Evolutionary conservation across 1,284 basidiomycete species (phyloP).

Genomic region (Leccinum insolens): DNA sequence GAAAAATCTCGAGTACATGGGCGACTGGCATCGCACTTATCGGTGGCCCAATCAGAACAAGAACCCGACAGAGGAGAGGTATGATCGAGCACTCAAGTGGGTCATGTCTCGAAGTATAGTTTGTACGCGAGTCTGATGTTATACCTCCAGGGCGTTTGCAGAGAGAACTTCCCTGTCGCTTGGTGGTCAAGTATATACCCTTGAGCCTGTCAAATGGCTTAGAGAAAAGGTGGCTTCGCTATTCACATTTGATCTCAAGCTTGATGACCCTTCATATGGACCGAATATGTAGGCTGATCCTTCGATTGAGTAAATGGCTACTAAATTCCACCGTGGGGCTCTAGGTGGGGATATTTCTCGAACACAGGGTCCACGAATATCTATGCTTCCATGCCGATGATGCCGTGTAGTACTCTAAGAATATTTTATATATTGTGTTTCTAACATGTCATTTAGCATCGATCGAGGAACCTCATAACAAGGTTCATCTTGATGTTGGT

Average conservation of each 20-base stretch:
- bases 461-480: constrained; percentile 21
- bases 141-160: constrained; percentile 11
- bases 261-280: constrained; percentile 11
- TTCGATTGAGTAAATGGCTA: background rate
- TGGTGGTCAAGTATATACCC: background rate
- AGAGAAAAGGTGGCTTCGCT: constrained; percentile 18
- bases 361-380: constrained; percentile 2
- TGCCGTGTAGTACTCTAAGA: constrained; percentile 6
- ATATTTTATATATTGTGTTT: background rate
- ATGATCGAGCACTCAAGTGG: constrained; percentile 14
- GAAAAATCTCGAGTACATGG: constrained; percentile 13
- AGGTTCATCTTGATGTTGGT: constrained; percentile 17
- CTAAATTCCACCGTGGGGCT: background rate
- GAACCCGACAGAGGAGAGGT: constrained; percentile 14
- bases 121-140: background rate
- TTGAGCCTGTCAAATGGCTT: constrained; percentile 10
- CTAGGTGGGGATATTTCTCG: constrained; percentile 24
- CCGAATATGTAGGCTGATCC: constrained; percentile 18
- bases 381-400: constrained; percentile 8
- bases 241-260: constrained; percentile 16
- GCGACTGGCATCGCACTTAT: constrained; percentile 17
- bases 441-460: constrained; percentile 13
- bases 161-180: background rate
- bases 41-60: constrained; percentile 15
- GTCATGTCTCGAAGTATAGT: background rate